A percentile compares a stretch with the other conserved stretches of the same genome.
Evolutionary conservation across 345 rosid genomes (phyloP).

Genomic region (Geranium rotundifolium): DNA sequence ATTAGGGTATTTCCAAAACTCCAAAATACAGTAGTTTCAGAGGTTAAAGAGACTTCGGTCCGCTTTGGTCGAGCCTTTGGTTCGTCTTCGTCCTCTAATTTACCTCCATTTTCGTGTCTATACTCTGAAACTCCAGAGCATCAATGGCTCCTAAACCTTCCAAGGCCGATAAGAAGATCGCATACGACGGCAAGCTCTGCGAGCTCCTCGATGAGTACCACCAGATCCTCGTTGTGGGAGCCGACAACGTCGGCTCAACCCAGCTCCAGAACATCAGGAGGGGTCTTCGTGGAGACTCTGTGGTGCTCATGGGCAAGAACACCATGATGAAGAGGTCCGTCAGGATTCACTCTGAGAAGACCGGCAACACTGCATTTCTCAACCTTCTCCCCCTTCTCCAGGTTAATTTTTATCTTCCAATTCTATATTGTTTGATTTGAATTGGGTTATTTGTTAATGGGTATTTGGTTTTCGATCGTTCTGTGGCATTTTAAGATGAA

Average conservation of each 20-base stretch:
- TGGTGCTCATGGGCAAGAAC: slow-evolving; percentile 91
- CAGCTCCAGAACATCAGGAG: slow-evolving; percentile 83
- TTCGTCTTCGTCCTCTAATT: slow-evolving; percentile 58
- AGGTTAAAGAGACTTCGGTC: slow-evolving; percentile 69
- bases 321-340: slow-evolving; percentile 94
- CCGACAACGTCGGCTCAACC: slow-evolving; percentile 86
- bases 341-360: slow-evolving; percentile 64
- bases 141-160: slow-evolving; percentile 37
- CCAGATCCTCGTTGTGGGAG: slow-evolving; percentile 67
- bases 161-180: slow-evolving; percentile 74
- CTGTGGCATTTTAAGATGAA: no score
- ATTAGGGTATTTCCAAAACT: not conserved
- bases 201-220: slow-evolving; percentile 63
- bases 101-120: slow-evolving; percentile 2
- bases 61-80: slow-evolving; percentile 45
- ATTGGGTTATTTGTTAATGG: no score
- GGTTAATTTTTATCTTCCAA: slow-evolving; percentile 20
- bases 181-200: slow-evolving; percentile 72
- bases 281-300: slow-evolving; percentile 74
- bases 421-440: no score
- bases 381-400: slow-evolving; percentile 77
- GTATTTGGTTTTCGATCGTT: no score
- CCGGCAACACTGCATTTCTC: slow-evolving; percentile 46
- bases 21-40: slow-evolving; percentile 1
- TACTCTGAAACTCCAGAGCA: not conserved